phyloP scores from a whole-genome alignment of 2,329 filamentous ascomycete species.

The Aspergillus udagawae region DNA sequence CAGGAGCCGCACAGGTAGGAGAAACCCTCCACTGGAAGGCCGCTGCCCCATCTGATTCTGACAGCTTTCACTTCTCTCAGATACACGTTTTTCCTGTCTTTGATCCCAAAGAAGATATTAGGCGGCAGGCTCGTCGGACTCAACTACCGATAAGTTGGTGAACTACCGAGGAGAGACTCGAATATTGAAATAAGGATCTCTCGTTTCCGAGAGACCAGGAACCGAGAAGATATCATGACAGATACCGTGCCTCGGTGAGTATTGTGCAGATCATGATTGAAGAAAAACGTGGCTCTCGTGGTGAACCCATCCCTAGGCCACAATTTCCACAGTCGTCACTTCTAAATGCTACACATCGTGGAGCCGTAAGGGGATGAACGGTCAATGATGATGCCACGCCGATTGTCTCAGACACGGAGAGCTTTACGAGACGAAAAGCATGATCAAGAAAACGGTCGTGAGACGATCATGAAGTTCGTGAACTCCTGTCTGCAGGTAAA shows the following conservation, averaged over 20 bases:
- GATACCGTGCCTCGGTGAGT: not conserved
- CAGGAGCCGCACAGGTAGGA: not conserved
- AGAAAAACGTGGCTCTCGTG: not conserved
- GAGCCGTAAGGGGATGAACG: not conserved
- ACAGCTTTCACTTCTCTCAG: not conserved
- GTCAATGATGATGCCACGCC: not conserved
- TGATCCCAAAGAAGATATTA: not conserved
- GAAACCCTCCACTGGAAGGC: not conserved
- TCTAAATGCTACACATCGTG: not conserved
- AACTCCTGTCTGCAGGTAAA: conserved; percentile 1
- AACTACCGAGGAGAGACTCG: not conserved
- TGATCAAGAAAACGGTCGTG: not conserved
- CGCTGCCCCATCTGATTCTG: not conserved
- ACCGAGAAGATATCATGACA: not conserved
- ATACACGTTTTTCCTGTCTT: not conserved
- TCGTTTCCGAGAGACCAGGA: not conserved
- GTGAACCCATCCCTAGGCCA: not conserved
- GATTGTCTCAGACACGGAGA: not conserved
- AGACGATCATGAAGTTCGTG: not conserved
- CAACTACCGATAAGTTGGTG: not conserved
- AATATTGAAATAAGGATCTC: not conserved
- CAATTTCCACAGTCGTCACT: not conserved
- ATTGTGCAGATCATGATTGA: not conserved
- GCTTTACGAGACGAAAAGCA: not conserved
- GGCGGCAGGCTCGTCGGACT: not conserved